Evolutionary conservation across 2,329 filamentous ascomycete genomes (phyloP), one percentile per base, ranked within the genome.

Genomic region (Chaetomiaceae sp.): DNA sequence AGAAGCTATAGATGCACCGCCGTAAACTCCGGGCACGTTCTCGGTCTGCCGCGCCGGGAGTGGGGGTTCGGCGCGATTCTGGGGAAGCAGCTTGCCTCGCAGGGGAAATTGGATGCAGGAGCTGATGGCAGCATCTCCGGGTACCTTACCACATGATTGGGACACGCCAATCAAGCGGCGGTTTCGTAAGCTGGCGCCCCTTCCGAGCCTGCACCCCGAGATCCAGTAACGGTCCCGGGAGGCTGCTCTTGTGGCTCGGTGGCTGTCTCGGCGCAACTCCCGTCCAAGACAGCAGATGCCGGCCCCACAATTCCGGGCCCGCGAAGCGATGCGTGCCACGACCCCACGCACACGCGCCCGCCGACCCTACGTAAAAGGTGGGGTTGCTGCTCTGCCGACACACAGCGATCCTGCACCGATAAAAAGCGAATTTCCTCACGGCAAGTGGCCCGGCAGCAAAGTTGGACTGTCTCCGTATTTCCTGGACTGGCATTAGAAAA

Each of bases 331-430:
- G 34, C 34, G 23, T 11, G 29, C 20, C 22, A 11, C 45, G 47
- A 56, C 56, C 53, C 53, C 56, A 54, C 56, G 43, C 51, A 51
- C 50, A 44, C 34, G 31, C 34, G 38, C 42, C 33, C 42, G 17
- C 40, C 34, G 14, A 9, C 40, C n/a, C 40, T 51, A 58, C 47
- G 51, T 54, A 51, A 49, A 59, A 59, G 51, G 54, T 56, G 57
- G 57, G 57, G 54, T 59, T 52, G 29, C 20, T 45, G 3, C 23
- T 34, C 39, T 51, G 46, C 43, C 34, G 38, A 47, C 48, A 34
- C 40, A 45, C 42, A 48, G 50, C 36, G 49, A 33, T 37, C 14
- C 38, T 38, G 37, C 29, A n/a, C 31, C 46, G 36, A 46, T 40
- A 50, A 47, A 48, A 48, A 50, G 47, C 50, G 47, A 47, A 53